Conservation (phyloP, 768 basidiomycete species). For the Termitomyces heimii region DNA sequence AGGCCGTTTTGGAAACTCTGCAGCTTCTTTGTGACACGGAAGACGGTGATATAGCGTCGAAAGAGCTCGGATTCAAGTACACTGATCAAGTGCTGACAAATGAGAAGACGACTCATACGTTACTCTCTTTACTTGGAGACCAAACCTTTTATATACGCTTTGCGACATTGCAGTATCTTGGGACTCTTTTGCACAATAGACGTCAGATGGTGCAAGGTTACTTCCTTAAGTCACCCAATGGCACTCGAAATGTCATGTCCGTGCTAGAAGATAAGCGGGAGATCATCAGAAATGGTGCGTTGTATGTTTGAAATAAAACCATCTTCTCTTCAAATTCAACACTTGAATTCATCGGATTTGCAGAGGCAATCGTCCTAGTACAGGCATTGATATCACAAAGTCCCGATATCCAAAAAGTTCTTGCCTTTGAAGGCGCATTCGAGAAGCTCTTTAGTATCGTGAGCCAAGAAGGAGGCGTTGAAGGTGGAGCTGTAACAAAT, state of each 20-base stretch:
- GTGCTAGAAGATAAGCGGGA: slow-evolving; percentile 83
- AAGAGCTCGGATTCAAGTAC: slow-evolving; percentile 78
- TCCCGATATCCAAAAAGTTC: slow-evolving; percentile 91
- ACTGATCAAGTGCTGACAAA: slow-evolving; percentile 74
- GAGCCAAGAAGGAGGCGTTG: slow-evolving; percentile 82
- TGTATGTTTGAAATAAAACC: not conserved
- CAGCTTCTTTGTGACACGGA: slow-evolving; percentile 79
- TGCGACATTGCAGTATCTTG: slow-evolving; percentile 76
- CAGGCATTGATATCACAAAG: slow-evolving; percentile 81
- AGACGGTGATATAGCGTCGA: slow-evolving; percentile 36
- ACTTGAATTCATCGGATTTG: not conserved
- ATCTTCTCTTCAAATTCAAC: not conserved
- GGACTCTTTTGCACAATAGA: slow-evolving; percentile 75
- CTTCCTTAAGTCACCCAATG: slow-evolving; percentile 81
- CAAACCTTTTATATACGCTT: slow-evolving; percentile 82
- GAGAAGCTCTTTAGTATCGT: slow-evolving; percentile 92
- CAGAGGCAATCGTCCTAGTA: slow-evolving; percentile 80
- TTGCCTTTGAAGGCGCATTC: slow-evolving; percentile 95
- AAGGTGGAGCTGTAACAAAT: slow-evolving; percentile 82
- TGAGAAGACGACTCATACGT: slow-evolving; percentile 64
- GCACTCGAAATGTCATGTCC: slow-evolving; percentile 65
- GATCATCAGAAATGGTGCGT: slow-evolving; percentile 82
- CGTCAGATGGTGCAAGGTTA: slow-evolving; percentile 82
- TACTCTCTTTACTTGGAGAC: slow-evolving; percentile 74
- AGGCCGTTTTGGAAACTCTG: slow-evolving; percentile 88